Evolutionary conservation across 225 moss, liverwort and hornwort genomes (phyloP).

Genomic region (Physcomitrellopsis africana): DNA sequence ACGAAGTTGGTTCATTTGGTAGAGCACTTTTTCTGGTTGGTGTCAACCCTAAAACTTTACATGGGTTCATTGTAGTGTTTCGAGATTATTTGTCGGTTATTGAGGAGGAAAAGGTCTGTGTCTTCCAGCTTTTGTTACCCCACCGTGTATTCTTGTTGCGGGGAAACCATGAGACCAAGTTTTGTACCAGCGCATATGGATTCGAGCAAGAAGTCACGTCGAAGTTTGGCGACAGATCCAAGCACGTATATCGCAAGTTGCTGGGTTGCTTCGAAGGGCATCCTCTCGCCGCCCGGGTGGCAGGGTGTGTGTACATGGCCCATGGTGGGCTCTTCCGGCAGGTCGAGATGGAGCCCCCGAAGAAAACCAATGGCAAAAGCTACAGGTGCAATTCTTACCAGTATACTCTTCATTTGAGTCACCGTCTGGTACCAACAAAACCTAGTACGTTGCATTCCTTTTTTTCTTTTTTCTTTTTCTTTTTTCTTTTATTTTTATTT

Average conservation of each 20-base stretch:
- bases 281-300: slow-evolving; percentile 89
- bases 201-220: slow-evolving; percentile 94
- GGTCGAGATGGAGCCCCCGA: slow-evolving; percentile 64
- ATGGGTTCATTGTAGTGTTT: neutral
- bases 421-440: too few relatives aligned
- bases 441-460: too few relatives aligned
- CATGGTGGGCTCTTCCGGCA: slow-evolving; percentile 94
- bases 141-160: slow-evolving; percentile 86
- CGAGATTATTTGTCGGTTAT: neutral
- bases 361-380: slow-evolving; percentile 68
- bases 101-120: neutral
- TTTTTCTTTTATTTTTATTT: neutral
- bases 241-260: slow-evolving; percentile 87
- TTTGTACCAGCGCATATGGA: slow-evolving; percentile 97
- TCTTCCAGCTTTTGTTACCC: slow-evolving; percentile 72
- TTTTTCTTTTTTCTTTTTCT: neutral
- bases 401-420: neutral
- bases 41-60: too few relatives aligned
- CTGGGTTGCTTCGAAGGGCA: slow-evolving; percentile 97
- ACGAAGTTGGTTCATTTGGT: too few relatives aligned
- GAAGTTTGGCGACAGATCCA: slow-evolving; percentile 82
- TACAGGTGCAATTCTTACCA: slow-evolving; percentile 43
- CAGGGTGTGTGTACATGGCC: slow-evolving; percentile 95
- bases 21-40: too few relatives aligned
- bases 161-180: slow-evolving; percentile 98